These are phyloP conservation scores for Ramularia endophylla DNA, from an alignment of 2,329 filamentous ascomycete genomes.

Conservation along the genomic window DNA sequence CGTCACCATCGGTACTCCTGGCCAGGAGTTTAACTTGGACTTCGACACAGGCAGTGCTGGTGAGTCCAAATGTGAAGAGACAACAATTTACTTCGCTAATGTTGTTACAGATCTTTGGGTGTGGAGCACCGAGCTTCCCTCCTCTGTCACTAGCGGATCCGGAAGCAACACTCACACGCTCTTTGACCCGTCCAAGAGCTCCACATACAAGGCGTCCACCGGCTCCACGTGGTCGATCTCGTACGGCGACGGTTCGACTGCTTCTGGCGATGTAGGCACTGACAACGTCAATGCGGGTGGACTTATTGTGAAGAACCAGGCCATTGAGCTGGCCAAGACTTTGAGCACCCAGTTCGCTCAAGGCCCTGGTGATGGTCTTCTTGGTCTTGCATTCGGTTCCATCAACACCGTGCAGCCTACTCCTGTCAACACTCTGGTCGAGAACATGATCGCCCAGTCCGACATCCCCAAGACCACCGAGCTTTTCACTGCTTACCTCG, in stretches of 20 bases:
- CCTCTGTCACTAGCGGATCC: constrained; percentile 5
- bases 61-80: constrained; percentile 5
- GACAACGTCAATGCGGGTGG: constrained; percentile 59
- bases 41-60: constrained; percentile 69
- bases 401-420: constrained; percentile 36
- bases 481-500: constrained; percentile 60
- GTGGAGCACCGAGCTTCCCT: constrained; percentile 18
- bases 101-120: constrained; percentile 51
- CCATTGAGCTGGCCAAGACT: constrained; percentile 58
- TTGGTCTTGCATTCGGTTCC: constrained; percentile 55
- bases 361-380: constrained; percentile 55
- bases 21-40: constrained; percentile 47
- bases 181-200: constrained; percentile 57
- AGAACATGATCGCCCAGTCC: constrained; percentile 59
- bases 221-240: constrained; percentile 57
- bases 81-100: no score
- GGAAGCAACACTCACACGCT: constrained; percentile 39
- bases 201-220: constrained; percentile 50
- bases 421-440: constrained; percentile 57
- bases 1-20: constrained; percentile 58
- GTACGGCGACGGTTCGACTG: constrained; percentile 62
- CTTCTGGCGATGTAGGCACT: constrained; percentile 60
- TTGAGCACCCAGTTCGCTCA: constrained; percentile 54
- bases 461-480: constrained; percentile 49
- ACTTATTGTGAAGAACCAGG: constrained; percentile 55